phyloP scores from a whole-genome alignment of 75 land plant genomes.

The Cryptomeria japonica region DNA sequence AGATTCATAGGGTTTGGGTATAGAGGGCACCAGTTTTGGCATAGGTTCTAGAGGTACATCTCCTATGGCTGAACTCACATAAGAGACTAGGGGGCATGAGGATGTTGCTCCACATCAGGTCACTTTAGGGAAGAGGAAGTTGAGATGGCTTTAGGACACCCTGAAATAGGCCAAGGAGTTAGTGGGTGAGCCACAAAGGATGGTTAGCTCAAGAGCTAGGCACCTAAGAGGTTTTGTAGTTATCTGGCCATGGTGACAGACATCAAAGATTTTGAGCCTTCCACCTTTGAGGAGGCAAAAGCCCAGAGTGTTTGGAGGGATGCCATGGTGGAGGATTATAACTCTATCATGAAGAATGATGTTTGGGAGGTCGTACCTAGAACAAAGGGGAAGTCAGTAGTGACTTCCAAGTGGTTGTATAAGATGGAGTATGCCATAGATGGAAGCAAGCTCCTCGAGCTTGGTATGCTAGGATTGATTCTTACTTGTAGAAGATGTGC shows the following conservation, averaged over 20 bases:
- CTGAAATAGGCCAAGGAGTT: neutral
- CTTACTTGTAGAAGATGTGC: too few species aligned
- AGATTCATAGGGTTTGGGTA: neutral
- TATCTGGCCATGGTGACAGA: neutral
- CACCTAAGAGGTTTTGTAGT: neutral
- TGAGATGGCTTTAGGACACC: neutral
- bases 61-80: too few species aligned
- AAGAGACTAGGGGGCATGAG: neutral
- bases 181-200: neutral
- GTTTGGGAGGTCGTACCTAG: too few species aligned
- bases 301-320: neutral
- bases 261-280: neutral
- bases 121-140: neutral
- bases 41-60: neutral
- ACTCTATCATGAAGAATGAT: too few species aligned
- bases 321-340: neutral
- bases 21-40: neutral
- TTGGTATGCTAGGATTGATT: too few species aligned
- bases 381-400: too few species aligned
- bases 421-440: neutral
- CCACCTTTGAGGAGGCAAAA: neutral
- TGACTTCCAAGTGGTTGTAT: neutral
- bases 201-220: neutral
- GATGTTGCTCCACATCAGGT: neutral
- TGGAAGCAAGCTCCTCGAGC: neutral